Percentiles rank a stretch among this genome's conserved stretches.
phyloP scores from a whole-genome alignment of 495 filamentous ascomycete species.

The Parathielavia hyrcaniae region DNA sequence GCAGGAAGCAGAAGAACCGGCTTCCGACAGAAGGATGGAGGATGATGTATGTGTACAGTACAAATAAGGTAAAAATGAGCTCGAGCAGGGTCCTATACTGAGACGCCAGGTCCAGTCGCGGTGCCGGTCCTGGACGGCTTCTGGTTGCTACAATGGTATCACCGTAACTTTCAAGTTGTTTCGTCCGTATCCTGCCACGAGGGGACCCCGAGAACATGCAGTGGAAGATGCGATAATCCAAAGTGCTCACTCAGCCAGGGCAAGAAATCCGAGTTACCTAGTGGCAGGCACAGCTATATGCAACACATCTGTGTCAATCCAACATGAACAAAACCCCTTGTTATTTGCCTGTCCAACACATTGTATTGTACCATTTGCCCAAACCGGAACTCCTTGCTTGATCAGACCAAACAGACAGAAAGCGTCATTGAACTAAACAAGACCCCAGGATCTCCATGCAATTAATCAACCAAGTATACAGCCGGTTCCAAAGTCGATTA shows the following conservation, averaged over 20 bases:
- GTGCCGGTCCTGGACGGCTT: background rate
- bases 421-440: background rate
- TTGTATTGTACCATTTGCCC: background rate
- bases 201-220: no score
- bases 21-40: background rate
- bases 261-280: no score
- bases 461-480: background rate
- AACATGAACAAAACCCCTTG: background rate
- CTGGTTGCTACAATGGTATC: slow-evolving; percentile 11
- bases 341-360: background rate
- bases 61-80: slow-evolving; percentile 8
- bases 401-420: background rate
- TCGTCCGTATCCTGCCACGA: no score
- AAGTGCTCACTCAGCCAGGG: no score
- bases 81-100: background rate
- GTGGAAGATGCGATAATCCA: no score
- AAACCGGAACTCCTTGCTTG: slow-evolving; percentile 18
- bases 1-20: background rate
- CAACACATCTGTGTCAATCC: background rate
- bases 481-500: background rate
- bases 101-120: background rate
- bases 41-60: slow-evolving; percentile 21
- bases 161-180: no score
- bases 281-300: no score
- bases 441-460: background rate